A percentile compares a stretch with the other conserved stretches of the same genome.
Evolutionary conservation across 148 eudicot species (phyloP).

Genomic region (Rhododendron henanense): DNA sequence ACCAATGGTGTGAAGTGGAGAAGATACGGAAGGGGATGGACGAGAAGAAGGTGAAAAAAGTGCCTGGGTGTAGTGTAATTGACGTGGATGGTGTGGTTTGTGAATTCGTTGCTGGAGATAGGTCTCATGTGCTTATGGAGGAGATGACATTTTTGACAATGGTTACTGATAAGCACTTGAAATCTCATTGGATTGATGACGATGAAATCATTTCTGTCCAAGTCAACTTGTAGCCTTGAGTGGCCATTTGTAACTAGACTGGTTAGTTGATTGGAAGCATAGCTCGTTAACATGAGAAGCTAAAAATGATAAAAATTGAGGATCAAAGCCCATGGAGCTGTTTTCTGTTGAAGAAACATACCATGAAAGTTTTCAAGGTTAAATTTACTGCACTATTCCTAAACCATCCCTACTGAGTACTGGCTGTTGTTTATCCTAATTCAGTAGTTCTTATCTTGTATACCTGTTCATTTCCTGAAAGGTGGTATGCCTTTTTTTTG

Average conservation of each 20-base stretch:
- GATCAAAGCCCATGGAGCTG: neutral
- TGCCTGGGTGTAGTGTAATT: constrained; percentile 61
- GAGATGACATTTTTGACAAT: constrained; percentile 26
- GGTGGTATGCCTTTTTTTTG: neutral
- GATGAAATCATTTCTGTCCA: neutral
- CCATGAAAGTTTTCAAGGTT: neutral
- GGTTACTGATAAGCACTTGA: constrained; percentile 39
- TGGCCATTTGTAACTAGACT: neutral
- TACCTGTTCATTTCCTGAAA: neutral
- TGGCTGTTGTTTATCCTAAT: neutral
- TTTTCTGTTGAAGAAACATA: neutral
- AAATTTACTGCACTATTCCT: neutral
- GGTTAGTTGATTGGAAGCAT: neutral
- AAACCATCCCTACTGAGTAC: neutral
- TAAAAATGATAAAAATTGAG: neutral
- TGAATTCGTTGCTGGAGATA: constrained; percentile 56
- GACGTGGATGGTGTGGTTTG: constrained; percentile 51
- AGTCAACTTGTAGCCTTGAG: neutral
- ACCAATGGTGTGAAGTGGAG: constrained; percentile 56
- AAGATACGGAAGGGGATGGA: constrained; percentile 50
- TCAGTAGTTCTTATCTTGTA: neutral
- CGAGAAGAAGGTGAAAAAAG: constrained; percentile 43
- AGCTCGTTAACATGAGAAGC: neutral
- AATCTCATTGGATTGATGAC: constrained; percentile 31
- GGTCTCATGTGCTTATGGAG: constrained; percentile 23